These are phyloP conservation scores for Pichia sp. DNA, from an alignment of 1,139 yeast species.

Conservation along the genomic window DNA sequence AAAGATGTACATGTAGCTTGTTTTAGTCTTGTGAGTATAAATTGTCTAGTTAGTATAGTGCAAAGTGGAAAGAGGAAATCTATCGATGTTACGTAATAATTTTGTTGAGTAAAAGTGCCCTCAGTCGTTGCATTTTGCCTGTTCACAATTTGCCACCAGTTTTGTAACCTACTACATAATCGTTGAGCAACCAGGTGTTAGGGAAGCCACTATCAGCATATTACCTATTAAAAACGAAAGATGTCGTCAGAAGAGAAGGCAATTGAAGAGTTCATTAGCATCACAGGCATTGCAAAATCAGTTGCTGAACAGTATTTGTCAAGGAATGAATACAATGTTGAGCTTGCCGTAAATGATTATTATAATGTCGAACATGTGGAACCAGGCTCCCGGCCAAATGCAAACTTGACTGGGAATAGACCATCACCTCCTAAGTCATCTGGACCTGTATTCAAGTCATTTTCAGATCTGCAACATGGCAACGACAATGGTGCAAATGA, in stretches of 20 bases:
- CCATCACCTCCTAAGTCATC: conserved; percentile 6
- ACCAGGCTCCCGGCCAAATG: conserved; percentile 14
- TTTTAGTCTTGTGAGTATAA: neutral
- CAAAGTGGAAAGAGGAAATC: neutral
- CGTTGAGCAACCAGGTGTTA: too few relatives aligned
- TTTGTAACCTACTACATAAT: neutral
- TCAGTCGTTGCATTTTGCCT: neutral
- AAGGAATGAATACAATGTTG: conserved; percentile 36
- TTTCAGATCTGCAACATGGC: conserved; percentile 35
- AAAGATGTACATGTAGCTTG: conserved; percentile 31
- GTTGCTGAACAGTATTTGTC: conserved; percentile 43
- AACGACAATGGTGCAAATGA: conserved; percentile 13
- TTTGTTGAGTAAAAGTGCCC: neutral
- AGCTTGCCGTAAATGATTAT: conserved; percentile 20
- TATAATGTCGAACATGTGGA: conserved; percentile 12
- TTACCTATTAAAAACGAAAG: neutral
- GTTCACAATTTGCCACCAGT: conserved; percentile 1
- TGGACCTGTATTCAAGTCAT: conserved; percentile 29
- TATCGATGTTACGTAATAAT: neutral
- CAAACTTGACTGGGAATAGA: conserved; percentile 17
- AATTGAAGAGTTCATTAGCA: conserved; percentile 42
- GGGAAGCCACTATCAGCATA: too few relatives aligned
- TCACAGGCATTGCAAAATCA: conserved; percentile 42
- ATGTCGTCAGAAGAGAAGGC: conserved; percentile 10
- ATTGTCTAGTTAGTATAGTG: too few relatives aligned